A percentile compares a stretch with the other conserved stretches of the same genome.
Evolutionary conservation across 1,284 basidiomycete species (phyloP).

Genomic region (Stygiomarasmius scandens): DNA sequence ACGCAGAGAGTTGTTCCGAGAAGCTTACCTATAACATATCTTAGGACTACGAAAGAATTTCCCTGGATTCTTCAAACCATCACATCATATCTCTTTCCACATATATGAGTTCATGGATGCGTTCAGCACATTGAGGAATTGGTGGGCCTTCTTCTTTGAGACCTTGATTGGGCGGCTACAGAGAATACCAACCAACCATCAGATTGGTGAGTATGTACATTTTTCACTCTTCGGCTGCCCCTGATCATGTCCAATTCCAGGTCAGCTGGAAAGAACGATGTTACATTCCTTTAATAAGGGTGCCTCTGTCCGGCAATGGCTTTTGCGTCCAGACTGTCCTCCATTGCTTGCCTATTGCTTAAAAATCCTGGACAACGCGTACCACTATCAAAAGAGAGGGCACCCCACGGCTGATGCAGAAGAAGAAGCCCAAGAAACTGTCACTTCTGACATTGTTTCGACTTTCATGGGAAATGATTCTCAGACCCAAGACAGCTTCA

Average conservation of each 20-base stretch:
- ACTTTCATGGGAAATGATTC: not conserved
- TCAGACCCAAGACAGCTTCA: not conserved
- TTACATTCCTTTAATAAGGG: slow-evolving; percentile 4
- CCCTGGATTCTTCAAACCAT: slow-evolving; percentile 1
- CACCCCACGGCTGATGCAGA: not conserved
- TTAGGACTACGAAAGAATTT: not conserved
- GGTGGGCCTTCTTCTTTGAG: slow-evolving; percentile 7
- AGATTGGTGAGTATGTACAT: not conserved
- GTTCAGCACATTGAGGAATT: slow-evolving; percentile 2
- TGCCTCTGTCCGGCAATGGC: slow-evolving; percentile 4
- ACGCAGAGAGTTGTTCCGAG: not conserved
- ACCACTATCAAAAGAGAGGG: not conserved
- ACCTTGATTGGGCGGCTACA: slow-evolving; percentile 4
- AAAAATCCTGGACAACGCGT: slow-evolving; percentile 2
- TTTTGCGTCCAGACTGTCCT: slow-evolving; percentile 3
- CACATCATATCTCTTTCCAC: slow-evolving; percentile 5
- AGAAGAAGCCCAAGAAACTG: not conserved
- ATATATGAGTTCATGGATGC: slow-evolving; percentile 5
- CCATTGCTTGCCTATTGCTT: not conserved
- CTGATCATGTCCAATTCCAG: not conserved
- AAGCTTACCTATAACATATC: not conserved
- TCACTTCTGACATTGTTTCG: not conserved
- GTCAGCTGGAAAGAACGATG: slow-evolving; percentile 7
- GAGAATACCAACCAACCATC: slow-evolving; percentile 2
- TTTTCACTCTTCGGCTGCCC: not conserved